Evolutionary conservation across 2,329 filamentous ascomycete species (phyloP).

Genomic region (Hortaea werneckii): DNA sequence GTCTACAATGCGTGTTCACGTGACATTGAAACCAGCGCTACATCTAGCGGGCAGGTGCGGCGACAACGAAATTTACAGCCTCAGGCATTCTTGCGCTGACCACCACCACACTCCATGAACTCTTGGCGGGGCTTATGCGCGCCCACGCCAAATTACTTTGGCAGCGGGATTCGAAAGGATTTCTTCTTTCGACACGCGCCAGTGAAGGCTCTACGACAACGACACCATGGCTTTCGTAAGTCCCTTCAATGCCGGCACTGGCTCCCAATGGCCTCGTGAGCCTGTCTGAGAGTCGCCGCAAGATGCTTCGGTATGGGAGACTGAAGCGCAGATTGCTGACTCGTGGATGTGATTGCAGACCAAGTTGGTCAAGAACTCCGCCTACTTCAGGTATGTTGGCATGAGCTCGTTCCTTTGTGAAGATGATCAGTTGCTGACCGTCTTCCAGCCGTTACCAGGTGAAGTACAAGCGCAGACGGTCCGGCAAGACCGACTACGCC

Average conservation of each 20-base stretch:
- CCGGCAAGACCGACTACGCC: constrained; percentile 99
- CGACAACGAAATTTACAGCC: neutral
- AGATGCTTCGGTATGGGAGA: constrained; percentile 83
- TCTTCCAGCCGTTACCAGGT: constrained; percentile 84
- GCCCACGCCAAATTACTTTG: neutral
- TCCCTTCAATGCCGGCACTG: constrained; percentile 1
- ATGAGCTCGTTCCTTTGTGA: neutral
- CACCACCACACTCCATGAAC: neutral
- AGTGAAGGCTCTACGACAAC: constrained; percentile 7
- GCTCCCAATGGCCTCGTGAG: constrained; percentile 1
- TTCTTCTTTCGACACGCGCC: neutral
- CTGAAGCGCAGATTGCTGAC: constrained; percentile 99
- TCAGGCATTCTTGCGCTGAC: neutral
- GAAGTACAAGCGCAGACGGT: constrained; percentile 95
- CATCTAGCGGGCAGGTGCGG: neutral
- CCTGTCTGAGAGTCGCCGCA: constrained; percentile 64
- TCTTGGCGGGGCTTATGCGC: neutral
- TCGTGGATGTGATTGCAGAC: constrained; percentile 62
- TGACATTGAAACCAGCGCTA: neutral
- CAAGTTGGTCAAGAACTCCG: constrained; percentile 94
- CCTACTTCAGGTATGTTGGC: constrained; percentile 84
- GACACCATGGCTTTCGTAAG: constrained; percentile 40
- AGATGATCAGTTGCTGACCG: constrained; percentile 4
- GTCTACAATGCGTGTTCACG: no score
- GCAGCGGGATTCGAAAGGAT: neutral